Percentiles rank a stretch among this genome's conserved stretches.
These are phyloP conservation scores for Colletotrichum sansevieriae DNA, from an alignment of 2,329 filamentous ascomycete genomes.

Conservation along the genomic window DNA sequence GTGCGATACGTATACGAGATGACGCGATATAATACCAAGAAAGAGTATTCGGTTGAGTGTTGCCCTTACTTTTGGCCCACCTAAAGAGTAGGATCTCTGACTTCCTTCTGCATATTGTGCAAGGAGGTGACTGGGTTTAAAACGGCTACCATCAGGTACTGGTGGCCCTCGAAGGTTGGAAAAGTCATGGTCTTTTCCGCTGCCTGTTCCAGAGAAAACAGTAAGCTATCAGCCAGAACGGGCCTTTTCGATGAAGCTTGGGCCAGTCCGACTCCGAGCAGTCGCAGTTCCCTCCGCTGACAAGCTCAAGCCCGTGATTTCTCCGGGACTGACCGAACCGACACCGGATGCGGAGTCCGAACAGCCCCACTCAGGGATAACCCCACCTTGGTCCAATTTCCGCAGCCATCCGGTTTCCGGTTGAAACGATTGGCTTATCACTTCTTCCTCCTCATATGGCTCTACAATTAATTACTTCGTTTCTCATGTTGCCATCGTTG, in stretches of 20 bases:
- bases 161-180: slow-evolving; percentile 48
- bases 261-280: too few relatives aligned
- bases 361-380: not conserved
- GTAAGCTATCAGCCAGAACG: too few relatives aligned
- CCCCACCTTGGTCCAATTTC: not conserved
- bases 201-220: too few relatives aligned
- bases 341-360: not conserved
- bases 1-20: too few relatives aligned
- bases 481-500: too few relatives aligned
- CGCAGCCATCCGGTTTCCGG: not conserved
- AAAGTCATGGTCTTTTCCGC: slow-evolving; percentile 41
- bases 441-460: not conserved
- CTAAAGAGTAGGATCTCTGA: not conserved
- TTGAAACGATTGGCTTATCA: slow-evolving; percentile 1
- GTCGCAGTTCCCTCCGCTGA: too few relatives aligned
- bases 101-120: not conserved
- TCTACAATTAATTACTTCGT: too few relatives aligned
- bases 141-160: slow-evolving; percentile 48
- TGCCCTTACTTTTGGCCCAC: too few relatives aligned
- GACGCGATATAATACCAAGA: not conserved
- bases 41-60: too few relatives aligned
- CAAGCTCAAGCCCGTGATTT: too few relatives aligned
- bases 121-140: slow-evolving; percentile 43
- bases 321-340: not conserved
- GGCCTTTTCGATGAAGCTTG: too few relatives aligned